These are phyloP conservation scores for Yamadazyma akitaensis DNA, from an alignment of 805 yeast species.

Conservation along the genomic window DNA sequence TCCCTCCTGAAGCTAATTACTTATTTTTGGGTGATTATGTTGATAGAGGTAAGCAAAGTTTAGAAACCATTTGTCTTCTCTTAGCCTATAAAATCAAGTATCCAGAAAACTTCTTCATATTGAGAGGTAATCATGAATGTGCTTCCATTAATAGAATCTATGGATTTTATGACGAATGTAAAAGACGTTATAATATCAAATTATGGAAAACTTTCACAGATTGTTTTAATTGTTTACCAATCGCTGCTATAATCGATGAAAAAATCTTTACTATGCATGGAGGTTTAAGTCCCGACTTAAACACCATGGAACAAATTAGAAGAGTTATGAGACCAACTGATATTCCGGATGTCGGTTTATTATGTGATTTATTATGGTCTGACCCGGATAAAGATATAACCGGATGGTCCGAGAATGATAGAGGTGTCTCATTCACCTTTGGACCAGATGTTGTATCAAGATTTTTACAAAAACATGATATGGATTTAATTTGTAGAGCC, in stretches of 20 bases:
- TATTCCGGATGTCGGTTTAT: conserved; percentile 95
- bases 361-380: conserved; percentile 96
- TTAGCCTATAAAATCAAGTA: conserved; percentile 96
- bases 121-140: conserved; percentile 98
- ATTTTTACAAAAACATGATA: conserved; percentile 93
- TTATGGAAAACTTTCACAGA: conserved; percentile 99
- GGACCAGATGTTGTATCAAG: conserved; percentile 99
- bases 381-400: conserved; percentile 98
- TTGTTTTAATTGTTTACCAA: conserved; percentile 97
- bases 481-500: conserved; percentile 97
- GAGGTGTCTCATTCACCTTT: conserved; percentile 98
- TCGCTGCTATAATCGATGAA: conserved; percentile 97
- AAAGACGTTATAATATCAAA: conserved; percentile 96
- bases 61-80: conserved; percentile 91
- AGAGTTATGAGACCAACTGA: conserved; percentile 99
- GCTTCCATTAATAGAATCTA: conserved; percentile 97
- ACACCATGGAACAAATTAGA: conserved; percentile 97
- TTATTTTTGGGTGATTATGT: conserved; percentile 95
- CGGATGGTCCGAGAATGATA: conserved; percentile 98
- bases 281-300: conserved; percentile 94
- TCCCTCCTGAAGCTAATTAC: conserved; percentile 98
- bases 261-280: conserved; percentile 99
- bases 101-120: conserved; percentile 94
- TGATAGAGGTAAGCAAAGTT: conserved; percentile 96
- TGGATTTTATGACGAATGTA: conserved; percentile 98